Base-by-base conservation (phyloP, 495 filamentous ascomycete genomes). In the Neurospora sp. region DNA sequence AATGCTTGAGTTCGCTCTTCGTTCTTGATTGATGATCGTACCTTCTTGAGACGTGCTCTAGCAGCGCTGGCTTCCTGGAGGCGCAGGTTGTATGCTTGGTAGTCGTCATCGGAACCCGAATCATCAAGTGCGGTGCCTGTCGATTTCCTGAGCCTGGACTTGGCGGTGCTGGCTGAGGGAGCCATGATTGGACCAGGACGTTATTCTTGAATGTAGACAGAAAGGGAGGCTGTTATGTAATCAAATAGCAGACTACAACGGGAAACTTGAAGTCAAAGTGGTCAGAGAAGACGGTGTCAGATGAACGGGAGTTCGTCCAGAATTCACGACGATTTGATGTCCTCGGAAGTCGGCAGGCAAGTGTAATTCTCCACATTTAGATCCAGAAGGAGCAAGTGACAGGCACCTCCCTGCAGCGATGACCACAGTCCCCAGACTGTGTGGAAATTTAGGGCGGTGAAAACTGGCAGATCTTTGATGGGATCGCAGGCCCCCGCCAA, bases 401-500 rank as follows among this genome's bases (percentile, higher is more conserved):
- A 73, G 45, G 73, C 44, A 70, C 37, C n/a, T 69, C 40, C 76
- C 68, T 75, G 71, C 42, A 70, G 14, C 0, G 5, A 20, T 40
- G n/a, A n/a, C 38, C 38, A 42, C n/a, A 20, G 17, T 59, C 31
- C 68, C 40, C 3, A 20, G 20, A 61, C 70, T 40, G 41, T 10
- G 5, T 31, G n/a, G 8, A 59, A 59, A 9, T 38, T 6, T 0
- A 14, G 45, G 72, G 79, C 79, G 79, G 79, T 81, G 78, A 73
- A 37, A 3, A 4, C 2, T 3, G 73, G 71, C 76, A 74, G 27
- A 78, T 70, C 40, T 71, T 40, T 71, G 70, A 73, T 75, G 74
- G 73, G 27, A 27, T n/a, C n/a, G 22, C 53, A 65, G 22, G 70
- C 76, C 75, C 73, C 78, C 78, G 75, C 78, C 74, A 75, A 78